Evolutionary conservation across 2,329 filamentous ascomycete species (phyloP).

Genomic region (Allantophomopsis cytisporea): DNA sequence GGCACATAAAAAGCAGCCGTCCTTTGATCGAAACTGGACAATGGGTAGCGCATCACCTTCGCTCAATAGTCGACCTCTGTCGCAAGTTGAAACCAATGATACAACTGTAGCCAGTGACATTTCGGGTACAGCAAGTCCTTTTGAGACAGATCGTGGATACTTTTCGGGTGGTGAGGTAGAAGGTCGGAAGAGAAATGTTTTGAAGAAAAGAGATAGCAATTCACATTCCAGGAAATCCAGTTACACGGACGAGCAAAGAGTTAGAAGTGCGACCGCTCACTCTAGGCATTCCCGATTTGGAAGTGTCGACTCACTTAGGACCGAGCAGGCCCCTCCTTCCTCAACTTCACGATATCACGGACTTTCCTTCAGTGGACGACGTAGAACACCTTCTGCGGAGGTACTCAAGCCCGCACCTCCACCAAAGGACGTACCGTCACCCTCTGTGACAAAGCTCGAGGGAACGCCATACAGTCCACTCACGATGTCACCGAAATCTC

Average conservation of each 20-base stretch:
- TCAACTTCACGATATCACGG: conserved; percentile 57
- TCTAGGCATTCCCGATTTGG: conserved; percentile 67
- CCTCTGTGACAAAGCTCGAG: conserved; percentile 48
- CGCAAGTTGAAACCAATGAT: conserved; percentile 10
- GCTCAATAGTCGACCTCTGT: conserved; percentile 13
- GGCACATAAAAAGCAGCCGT: conserved; percentile 50
- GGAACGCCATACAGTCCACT: conserved; percentile 16
- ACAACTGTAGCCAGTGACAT: conserved; percentile 8
- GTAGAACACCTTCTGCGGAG: conserved; percentile 30
- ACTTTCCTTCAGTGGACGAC: conserved; percentile 15
- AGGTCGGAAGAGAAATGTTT: conserved; percentile 58
- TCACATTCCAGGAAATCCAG: conserved; percentile 60
- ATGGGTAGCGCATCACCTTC: conserved; percentile 29
- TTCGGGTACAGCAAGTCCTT: conserved; percentile 12
- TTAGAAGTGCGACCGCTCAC: conserved; percentile 49
- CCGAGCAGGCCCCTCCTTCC: conserved; percentile 45
- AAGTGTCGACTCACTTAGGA: conserved; percentile 62
- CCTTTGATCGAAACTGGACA: conserved; percentile 59
- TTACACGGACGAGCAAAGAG: conserved; percentile 60
- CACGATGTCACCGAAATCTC: conserved; percentile 22
- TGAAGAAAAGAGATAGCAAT: conserved; percentile 63
- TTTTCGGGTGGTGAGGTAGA: conserved; percentile 85
- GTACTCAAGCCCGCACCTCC: conserved; percentile 44
- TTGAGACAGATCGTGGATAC: conserved; percentile 61
- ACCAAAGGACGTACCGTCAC: conserved; percentile 39